A percentile compares a stretch with the other conserved stretches of the same genome.
phyloP scores from a whole-genome alignment of 2,329 filamentous ascomycete genomes.

The Fusarium xyrophilum region DNA sequence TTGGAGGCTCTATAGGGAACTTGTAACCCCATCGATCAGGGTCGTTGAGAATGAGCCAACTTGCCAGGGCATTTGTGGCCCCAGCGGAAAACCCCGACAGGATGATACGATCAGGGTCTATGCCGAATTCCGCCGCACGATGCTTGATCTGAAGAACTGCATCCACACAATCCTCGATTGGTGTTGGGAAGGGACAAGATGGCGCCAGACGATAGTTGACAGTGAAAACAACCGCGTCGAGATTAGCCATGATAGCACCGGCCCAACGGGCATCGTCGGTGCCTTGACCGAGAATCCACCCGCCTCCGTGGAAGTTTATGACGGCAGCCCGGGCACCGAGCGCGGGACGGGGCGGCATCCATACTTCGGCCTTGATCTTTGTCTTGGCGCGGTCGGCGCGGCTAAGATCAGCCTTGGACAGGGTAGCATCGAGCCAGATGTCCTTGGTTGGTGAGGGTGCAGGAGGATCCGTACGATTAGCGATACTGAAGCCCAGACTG shows the following conservation, averaged over 20 bases:
- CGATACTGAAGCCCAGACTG: conserved; percentile 52
- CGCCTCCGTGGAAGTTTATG: conserved; percentile 72
- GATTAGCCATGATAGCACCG: conserved; percentile 57
- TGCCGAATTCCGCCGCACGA: conserved; percentile 62
- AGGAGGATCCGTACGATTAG: conserved; percentile 51
- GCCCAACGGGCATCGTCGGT: conserved; percentile 70
- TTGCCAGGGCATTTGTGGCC: conserved; percentile 61
- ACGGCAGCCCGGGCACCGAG: conserved; percentile 58
- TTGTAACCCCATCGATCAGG: conserved; percentile 51
- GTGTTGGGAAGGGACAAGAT: conserved; percentile 67
- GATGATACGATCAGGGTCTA: conserved; percentile 63
- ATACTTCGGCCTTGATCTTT: conserved; percentile 56
- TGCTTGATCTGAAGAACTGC: conserved; percentile 66
- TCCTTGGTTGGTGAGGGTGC: conserved; percentile 49
- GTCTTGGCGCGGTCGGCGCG: conserved; percentile 45
- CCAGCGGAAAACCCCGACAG: conserved; percentile 71
- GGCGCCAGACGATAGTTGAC: conserved; percentile 74
- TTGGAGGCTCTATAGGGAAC: conserved; percentile 50
- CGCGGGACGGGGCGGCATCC: conserved; percentile 48
- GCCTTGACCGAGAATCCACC: conserved; percentile 68
- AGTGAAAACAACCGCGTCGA: conserved; percentile 66
- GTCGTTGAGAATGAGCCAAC: conserved; percentile 55
- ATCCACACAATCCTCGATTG: conserved; percentile 70
- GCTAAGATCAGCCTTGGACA: conserved; percentile 47
- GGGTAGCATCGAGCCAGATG: conserved; percentile 53